Base-by-base conservation (phyloP, 768 basidiomycete genomes). In the Multifurca ochricompacta region DNA sequence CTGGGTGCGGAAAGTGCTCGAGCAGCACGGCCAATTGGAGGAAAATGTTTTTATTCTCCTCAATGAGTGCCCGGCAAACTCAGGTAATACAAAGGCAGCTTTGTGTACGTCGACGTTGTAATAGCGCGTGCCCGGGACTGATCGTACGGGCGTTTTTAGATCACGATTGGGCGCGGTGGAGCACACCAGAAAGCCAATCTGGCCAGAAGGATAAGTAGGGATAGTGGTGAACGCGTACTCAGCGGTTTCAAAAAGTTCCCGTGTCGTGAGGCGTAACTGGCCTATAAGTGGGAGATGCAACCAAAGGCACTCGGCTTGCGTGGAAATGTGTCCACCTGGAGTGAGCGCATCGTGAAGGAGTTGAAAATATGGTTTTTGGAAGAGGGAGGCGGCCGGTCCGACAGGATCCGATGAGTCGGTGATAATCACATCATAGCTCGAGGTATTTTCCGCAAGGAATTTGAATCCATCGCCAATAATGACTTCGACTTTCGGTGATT, bases 351-450 rank as follows among this genome's bases (percentile, higher is more conserved):
- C 86, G 67, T 92, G 82, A 53, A 99, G 78, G 32, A 98, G 83
- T 69, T 91, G 79, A 77, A 97, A 99, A 80, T 96, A 99, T 2
- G 93, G 89, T 69, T 93, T 88, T 72, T 98, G 81, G 79, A 99
- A 98, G 60, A 98, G 86, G 21, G 87, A 80, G 41, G 83, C 86
- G 41, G 95, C 95, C 39, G 95, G 95, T 39, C 95, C 95, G 51
- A 97, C 91, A 35, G 95, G 95, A 70, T 98, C 95, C 19, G 93
- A 96, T 18, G 94, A 97, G 70, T 99, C 95, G 59, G 95, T 99
- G 73, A 99, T 89, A 74, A 99, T 98, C 56, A 89, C 91, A 67
- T 99, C 95, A 81, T 95, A 96, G 47, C 82, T 82, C 45, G 81
- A 74, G 62, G 85, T 79, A 71, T 95, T 86, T 47, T 91, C 87